A percentile compares a stretch with the other conserved stretches of the same genome.
phyloP scores from a whole-genome alignment of 2,329 filamentous ascomycete species.

The Aspergillus tamarii region DNA sequence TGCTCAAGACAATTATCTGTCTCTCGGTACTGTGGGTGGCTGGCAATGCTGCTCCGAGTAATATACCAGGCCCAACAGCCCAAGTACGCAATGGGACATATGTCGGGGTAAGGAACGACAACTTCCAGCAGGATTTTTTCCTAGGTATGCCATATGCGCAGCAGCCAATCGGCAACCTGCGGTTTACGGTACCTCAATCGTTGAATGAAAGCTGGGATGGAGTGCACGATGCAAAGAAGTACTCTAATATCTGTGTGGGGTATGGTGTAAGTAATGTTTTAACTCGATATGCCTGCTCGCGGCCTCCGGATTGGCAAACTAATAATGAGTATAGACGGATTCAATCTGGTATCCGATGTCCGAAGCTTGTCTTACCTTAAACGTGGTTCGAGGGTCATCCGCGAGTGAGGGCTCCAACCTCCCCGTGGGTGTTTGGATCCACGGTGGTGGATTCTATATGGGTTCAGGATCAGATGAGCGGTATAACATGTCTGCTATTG shows the following conservation, averaged over 20 bases:
- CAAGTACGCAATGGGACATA: constrained; percentile 53
- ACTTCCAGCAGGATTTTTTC: constrained; percentile 56
- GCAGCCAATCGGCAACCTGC: constrained; percentile 55
- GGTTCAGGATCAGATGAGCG: constrained; percentile 57
- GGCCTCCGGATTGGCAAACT: neutral
- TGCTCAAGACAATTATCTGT: constrained; percentile 2
- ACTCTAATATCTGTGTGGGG: constrained; percentile 54
- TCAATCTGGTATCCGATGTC: constrained; percentile 40
- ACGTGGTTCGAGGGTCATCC: constrained; percentile 57
- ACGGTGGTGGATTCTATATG: constrained; percentile 58
- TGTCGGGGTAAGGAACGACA: constrained; percentile 42
- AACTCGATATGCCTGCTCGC: neutral
- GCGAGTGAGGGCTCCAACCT: constrained; percentile 46
- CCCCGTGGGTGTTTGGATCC: constrained; percentile 65
- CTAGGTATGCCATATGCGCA: constrained; percentile 62
- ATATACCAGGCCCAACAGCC: constrained; percentile 31
- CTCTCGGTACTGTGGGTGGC: constrained; percentile 8
- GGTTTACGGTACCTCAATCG: constrained; percentile 56
- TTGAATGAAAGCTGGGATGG: constrained; percentile 53
- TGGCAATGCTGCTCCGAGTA: constrained; percentile 26
- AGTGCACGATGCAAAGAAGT: constrained; percentile 47
- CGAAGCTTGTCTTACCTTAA: constrained; percentile 66
- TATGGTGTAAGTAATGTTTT: constrained; percentile 47
- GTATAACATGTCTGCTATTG: constrained; percentile 66
- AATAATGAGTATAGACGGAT: constrained; percentile 27